phyloP scores from a whole-genome alignment of 495 filamentous ascomycete genomes.

The Diplogelasinospora grovesii region DNA sequence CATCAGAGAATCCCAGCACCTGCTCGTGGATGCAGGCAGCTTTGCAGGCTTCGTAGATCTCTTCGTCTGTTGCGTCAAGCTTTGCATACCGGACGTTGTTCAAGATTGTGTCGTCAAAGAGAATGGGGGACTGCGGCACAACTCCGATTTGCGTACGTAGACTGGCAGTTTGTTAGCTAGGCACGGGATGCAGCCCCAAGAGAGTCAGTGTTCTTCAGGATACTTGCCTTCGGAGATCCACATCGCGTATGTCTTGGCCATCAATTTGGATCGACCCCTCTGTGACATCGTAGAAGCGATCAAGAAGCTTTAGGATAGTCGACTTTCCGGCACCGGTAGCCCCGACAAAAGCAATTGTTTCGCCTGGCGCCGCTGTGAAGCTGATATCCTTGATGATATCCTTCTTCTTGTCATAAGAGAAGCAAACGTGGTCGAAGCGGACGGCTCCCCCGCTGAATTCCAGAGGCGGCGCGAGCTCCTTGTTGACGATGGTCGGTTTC shows the following conservation, averaged over 20 bases:
- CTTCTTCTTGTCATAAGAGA: conserved; percentile 66
- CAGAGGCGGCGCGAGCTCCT: conserved; percentile 48
- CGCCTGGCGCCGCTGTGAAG: conserved; percentile 53
- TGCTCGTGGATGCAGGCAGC: conserved; percentile 66
- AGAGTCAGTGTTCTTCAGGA: background rate
- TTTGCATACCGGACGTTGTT: conserved; percentile 67
- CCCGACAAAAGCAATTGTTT: conserved; percentile 70
- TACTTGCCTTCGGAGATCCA: conserved; percentile 51
- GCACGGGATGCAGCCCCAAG: background rate
- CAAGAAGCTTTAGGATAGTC: conserved; percentile 65
- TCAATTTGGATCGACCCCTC: conserved; percentile 63
- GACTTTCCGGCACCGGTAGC: conserved; percentile 72
- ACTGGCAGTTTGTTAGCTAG: conserved; percentile 30
- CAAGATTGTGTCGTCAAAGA: conserved; percentile 70
- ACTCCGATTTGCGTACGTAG: conserved; percentile 62
- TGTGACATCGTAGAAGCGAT: conserved; percentile 63
- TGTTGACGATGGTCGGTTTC: conserved; percentile 54
- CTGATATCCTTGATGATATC: conserved; percentile 57
- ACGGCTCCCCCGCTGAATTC: conserved; percentile 54
- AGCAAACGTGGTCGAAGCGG: conserved; percentile 57
- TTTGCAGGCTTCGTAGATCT: conserved; percentile 64
- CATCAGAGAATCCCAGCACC: conserved; percentile 56
- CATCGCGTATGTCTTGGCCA: conserved; percentile 62
- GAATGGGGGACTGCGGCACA: conserved; percentile 61
- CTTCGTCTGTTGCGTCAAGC: conserved; percentile 52